A percentile compares a stretch with the other conserved stretches of the same genome.
These are phyloP conservation scores for Magnusiomyces paraingens DNA, from an alignment of 1,139 yeast species.

Conservation along the genomic window DNA sequence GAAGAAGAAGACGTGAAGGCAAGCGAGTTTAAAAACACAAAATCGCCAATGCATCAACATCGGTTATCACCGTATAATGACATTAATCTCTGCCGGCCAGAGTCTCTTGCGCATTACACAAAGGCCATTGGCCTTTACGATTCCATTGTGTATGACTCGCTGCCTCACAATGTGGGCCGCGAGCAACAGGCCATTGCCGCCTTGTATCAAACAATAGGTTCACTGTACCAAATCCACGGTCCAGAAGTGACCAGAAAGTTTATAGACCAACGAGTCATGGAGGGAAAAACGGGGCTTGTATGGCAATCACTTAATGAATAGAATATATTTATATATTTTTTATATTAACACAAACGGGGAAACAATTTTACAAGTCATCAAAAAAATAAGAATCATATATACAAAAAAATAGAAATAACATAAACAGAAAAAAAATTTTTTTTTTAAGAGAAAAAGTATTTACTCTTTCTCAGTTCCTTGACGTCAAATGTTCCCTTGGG, in stretches of 20 bases:
- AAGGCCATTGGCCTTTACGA: not conserved
- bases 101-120: not conserved
- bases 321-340: too few species aligned
- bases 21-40: too few species aligned
- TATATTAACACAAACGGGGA: not conserved
- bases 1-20: not conserved
- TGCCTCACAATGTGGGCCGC: not conserved
- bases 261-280: not conserved
- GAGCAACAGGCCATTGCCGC: not conserved
- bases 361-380: not conserved
- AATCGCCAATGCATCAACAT: not conserved
- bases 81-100: not conserved
- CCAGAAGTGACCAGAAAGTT: not conserved
- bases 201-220: not conserved
- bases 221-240: not conserved
- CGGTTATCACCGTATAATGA: not conserved
- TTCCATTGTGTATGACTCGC: not conserved
- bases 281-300: not conserved
- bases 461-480: slow-evolving; percentile 58
- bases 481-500: slow-evolving; percentile 82
- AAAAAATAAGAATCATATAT: not conserved
- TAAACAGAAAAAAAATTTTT: not conserved
- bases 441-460: slow-evolving; percentile 62
- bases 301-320: too few species aligned
- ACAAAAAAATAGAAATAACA: not conserved